A percentile compares a stretch with the other conserved stretches of the same genome.
phyloP scores from a whole-genome alignment of 2,329 filamentous ascomycete genomes.

The Talaromyces albobiverticillius region DNA sequence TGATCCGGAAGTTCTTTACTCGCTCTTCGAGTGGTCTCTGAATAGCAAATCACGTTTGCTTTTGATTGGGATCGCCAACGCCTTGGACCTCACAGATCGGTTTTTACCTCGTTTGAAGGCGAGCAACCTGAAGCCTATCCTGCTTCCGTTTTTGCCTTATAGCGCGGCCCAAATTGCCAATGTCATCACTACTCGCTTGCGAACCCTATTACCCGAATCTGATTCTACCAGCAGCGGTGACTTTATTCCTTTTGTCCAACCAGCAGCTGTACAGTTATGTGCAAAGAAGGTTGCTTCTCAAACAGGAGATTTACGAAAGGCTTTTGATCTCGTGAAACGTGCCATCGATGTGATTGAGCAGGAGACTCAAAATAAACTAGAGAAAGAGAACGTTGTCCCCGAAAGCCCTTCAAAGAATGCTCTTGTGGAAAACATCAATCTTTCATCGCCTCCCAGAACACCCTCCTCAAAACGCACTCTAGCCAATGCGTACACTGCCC shows the following conservation, averaged over 20 bases:
- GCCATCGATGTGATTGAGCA: constrained; percentile 85
- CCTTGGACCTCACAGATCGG: constrained; percentile 89
- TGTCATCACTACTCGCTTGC: constrained; percentile 81
- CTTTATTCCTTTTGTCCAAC: constrained; percentile 85
- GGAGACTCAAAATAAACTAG: constrained; percentile 73
- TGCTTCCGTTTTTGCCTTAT: constrained; percentile 92
- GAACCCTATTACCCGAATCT: constrained; percentile 61
- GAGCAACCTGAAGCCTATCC: constrained; percentile 82
- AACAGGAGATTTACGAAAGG: constrained; percentile 89
- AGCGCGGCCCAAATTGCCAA: constrained; percentile 80
- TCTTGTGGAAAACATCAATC: constrained; percentile 76
- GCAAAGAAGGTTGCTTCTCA: constrained; percentile 93
- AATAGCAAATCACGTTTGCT: constrained; percentile 74
- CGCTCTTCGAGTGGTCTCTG: constrained; percentile 94
- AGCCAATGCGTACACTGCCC: constrained; percentile 59
- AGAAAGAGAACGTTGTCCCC: constrained; percentile 56
- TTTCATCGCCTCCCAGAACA: constrained; percentile 52
- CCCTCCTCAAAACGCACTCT: constrained; percentile 38
- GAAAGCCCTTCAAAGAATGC: constrained; percentile 70
- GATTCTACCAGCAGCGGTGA: constrained; percentile 44
- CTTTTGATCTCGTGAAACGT: constrained; percentile 88
- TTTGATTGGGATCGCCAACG: constrained; percentile 91
- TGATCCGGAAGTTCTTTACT: constrained; percentile 85
- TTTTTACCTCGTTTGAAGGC: constrained; percentile 92
- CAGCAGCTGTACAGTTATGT: constrained; percentile 88